Percentiles rank a stretch among this genome's conserved stretches.
Evolutionary conservation across 1,284 basidiomycete genomes (phyloP).

Genomic region (Trametes polyzona): DNA sequence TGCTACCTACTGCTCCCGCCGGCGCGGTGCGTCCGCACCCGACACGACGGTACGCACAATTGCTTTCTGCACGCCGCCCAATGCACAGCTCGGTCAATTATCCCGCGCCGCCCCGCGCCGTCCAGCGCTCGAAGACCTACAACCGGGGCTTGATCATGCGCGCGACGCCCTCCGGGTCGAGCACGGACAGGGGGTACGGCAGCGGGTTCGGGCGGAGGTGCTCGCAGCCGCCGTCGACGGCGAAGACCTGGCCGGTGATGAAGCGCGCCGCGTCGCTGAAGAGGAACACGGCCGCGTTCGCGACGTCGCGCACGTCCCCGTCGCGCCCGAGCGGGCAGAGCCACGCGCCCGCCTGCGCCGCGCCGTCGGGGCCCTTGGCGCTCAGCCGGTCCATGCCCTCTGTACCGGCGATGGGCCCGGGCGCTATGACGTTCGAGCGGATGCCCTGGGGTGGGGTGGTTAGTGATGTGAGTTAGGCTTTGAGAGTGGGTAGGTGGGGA

Average conservation of each 20-base stretch:
- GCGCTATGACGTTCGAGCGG: conserved; percentile 90
- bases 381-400: conserved; percentile 83
- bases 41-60: background rate
- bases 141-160: conserved; percentile 46
- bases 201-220: conserved; percentile 54
- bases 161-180: conserved; percentile 55
- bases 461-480: background rate
- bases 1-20: background rate
- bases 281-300: conserved; percentile 82
- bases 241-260: conserved; percentile 76
- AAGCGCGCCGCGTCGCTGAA: conserved; percentile 88
- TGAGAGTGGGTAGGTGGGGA: background rate
- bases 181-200: conserved; percentile 69
- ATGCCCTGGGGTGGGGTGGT: conserved; percentile 58
- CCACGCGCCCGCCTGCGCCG: conserved; percentile 23
- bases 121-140: conserved; percentile 25
- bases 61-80: too few species aligned
- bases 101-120: background rate
- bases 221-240: conserved; percentile 69
- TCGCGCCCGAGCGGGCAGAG: conserved; percentile 63
- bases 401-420: conserved; percentile 85
- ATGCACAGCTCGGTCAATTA: too few species aligned
- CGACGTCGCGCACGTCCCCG: conserved; percentile 77
- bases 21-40: background rate
- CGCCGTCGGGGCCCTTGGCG: conserved; percentile 45